Evolutionary conservation across 163 green algal genomes (phyloP).

Genomic region (Chlamydomonas reinhardtii): DNA sequence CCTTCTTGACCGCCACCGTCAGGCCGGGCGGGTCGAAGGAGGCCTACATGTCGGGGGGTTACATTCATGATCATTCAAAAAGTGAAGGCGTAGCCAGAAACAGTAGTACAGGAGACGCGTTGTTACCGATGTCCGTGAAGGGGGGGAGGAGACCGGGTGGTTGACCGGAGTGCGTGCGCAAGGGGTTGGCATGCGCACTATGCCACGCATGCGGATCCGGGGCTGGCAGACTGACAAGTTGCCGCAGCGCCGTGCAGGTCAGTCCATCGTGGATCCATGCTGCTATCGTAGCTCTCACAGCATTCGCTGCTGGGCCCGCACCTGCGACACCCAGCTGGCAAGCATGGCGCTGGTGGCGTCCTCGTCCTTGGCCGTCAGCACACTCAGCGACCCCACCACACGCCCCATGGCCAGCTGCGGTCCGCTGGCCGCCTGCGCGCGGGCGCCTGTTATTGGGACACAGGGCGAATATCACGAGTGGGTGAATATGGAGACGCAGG

Average conservation of each 20-base stretch:
- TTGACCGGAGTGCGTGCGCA: too few relatives aligned
- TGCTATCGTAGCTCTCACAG: too few relatives aligned
- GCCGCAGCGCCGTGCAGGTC: too few relatives aligned
- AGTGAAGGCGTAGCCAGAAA: too few relatives aligned
- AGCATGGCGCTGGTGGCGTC: constrained; percentile 79
- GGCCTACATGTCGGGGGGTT: constrained; percentile 72
- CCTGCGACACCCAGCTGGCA: constrained; percentile 71
- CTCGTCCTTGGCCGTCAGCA: constrained; percentile 88
- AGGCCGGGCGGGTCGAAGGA: constrained; percentile 94
- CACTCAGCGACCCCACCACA: constrained; percentile 92
- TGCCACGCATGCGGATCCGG: too few relatives aligned
- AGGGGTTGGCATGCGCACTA: too few relatives aligned
- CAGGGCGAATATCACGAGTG: too few relatives aligned
- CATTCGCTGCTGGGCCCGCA: neutral
- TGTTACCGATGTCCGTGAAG: neutral
- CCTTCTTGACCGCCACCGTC: constrained; percentile 93
- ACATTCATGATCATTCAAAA: too few relatives aligned
- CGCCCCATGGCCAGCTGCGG: constrained; percentile 86
- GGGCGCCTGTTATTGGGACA: constrained; percentile 30
- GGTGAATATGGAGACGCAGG: too few relatives aligned
- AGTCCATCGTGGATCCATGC: too few relatives aligned
- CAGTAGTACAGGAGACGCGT: neutral
- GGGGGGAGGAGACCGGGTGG: too few relatives aligned
- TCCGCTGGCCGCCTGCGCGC: constrained; percentile 46
- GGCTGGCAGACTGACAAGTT: too few relatives aligned